A percentile compares a stretch with the other conserved stretches of the same genome.
Conservation (phyloP, 139 green algal species). For the Parachlorella kessleri region DNA sequence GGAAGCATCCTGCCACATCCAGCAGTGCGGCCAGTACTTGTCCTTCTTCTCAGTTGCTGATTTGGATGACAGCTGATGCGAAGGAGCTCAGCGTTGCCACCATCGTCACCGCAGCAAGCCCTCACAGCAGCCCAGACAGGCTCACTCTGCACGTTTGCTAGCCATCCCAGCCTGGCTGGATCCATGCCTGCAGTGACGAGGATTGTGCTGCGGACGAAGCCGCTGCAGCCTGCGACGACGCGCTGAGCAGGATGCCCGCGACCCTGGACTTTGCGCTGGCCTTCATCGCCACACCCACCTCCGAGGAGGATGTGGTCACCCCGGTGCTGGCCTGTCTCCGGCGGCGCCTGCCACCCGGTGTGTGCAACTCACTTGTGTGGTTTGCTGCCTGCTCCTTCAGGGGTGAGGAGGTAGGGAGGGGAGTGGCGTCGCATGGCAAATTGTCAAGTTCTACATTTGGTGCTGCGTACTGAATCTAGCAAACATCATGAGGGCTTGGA, state of each 20-base stretch:
- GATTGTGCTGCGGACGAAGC: not conserved
- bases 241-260: not conserved
- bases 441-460: too few relatives aligned
- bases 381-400: not conserved
- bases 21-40: too few relatives aligned
- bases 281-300: not conserved
- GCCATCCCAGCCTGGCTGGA: not conserved
- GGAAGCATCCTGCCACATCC: not conserved
- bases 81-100: not conserved
- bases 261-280: conserved; percentile 8
- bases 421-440: too few relatives aligned
- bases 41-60: not conserved
- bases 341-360: conserved; percentile 13
- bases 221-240: not conserved
- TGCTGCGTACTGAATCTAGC: not conserved
- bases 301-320: not conserved
- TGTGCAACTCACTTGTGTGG: not conserved
- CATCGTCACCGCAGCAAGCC: not conserved
- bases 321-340: conserved; percentile 2
- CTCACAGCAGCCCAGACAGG: too few relatives aligned
- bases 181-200: not conserved
- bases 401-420: too few relatives aligned
- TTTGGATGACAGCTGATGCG: not conserved
- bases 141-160: not conserved
- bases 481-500: not conserved